Base-by-base conservation (phyloP, 2,329 filamentous ascomycete species). In the Talaromyces pinophilus region DNA sequence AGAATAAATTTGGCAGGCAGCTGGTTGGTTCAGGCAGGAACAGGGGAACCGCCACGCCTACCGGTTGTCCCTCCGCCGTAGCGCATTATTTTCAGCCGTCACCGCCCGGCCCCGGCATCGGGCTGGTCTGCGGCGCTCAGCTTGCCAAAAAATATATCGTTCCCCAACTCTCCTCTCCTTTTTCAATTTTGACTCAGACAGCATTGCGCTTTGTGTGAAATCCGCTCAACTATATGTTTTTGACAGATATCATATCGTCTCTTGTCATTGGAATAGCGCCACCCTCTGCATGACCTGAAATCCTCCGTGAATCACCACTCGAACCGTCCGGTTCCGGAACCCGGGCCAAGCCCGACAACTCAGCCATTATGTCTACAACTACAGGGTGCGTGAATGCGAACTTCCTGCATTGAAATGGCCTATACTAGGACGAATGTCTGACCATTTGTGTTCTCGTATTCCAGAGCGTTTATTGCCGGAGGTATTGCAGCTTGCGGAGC, bases 401-500 rank as follows among this genome's bases (percentile, higher is more conserved):
- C 10, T n/a, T 15, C 10, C 30, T 57, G n/a, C 33, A 13, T 22
- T 13, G 30, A 55, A 13, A 35, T 55, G 15, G 3, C 17, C 1
- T 55, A 4, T n/a, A 5, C 1, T 33, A 33, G 30, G 30, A 25
- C 28, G 13, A 15, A 22, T 15, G 35, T 30, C 65, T 67, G 40
- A 67, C 55, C 25, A 19, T 25, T 30, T 46, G 22, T 25, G n/a
- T 17, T 35, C 35, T 30, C 17, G 10, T 48, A 33, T 42, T 60
- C 33, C 50, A 87, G 93, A 71, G 92, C 93, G 69, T 99, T 99
- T 84, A 88, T 98, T 74, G 94, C 95, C 66, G 95, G 95, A 77
- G 95, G 95, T 77, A 91, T 99, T 76, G 95, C 95, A 76, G 95
- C 95, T 71, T 98, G 94, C 82, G 95, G 95, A 76, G 95, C 95